phyloP scores from a whole-genome alignment of 106 monocot genomes.

The Dioscorea alata region DNA sequence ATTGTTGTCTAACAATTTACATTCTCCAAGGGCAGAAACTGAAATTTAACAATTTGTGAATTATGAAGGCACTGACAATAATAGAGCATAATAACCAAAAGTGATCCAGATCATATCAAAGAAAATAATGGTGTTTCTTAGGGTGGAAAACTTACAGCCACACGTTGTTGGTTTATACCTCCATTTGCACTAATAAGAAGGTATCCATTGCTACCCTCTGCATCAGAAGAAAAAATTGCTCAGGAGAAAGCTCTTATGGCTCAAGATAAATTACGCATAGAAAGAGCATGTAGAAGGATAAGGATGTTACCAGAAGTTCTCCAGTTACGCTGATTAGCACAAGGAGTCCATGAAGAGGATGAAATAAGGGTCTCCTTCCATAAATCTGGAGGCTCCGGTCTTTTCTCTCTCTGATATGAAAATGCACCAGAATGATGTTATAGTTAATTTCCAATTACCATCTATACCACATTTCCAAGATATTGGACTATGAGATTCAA shows the following conservation, averaged over 20 bases:
- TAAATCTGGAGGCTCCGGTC: conserved; percentile 58
- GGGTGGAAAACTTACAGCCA: conserved; percentile 62
- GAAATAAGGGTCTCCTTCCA: conserved; percentile 67
- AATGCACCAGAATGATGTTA: neutral
- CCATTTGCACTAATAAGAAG: conserved; percentile 96
- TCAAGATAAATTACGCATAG: neutral
- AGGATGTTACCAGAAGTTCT: conserved; percentile 38
- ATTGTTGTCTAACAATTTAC: too few relatives aligned
- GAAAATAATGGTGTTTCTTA: neutral
- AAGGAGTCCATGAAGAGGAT: conserved; percentile 70
- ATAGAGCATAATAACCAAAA: too few relatives aligned
- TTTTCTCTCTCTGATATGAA: conserved; percentile 40
- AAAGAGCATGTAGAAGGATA: neutral
- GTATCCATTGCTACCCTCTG: conserved; percentile 73
- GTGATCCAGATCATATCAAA: neutral
- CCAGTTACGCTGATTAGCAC: conserved; percentile 57
- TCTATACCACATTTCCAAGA: neutral
- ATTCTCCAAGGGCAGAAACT: too few relatives aligned
- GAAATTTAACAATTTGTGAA: too few relatives aligned
- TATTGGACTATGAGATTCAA: neutral
- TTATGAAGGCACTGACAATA: too few relatives aligned
- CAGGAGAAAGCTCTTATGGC: neutral
- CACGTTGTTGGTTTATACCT: conserved; percentile 94
- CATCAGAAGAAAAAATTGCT: conserved; percentile 2
- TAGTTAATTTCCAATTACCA: neutral